These are phyloP conservation scores for Thielaviopsis musarum DNA, from an alignment of 2,329 filamentous ascomycete species.

Conservation along the genomic window DNA sequence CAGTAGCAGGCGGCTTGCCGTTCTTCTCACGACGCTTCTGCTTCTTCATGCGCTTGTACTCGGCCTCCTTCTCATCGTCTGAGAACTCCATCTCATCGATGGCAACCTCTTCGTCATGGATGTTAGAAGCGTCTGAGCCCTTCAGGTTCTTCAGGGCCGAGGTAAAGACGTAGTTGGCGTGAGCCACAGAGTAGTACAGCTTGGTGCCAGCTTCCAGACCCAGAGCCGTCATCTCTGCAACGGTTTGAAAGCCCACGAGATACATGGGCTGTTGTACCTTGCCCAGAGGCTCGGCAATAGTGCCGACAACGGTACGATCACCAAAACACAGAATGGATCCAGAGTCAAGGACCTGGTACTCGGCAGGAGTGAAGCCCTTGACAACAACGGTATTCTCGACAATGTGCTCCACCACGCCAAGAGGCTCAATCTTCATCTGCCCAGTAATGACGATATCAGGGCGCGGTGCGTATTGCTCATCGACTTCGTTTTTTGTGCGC, in stretches of 20 bases:
- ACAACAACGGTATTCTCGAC: constrained; percentile 68
- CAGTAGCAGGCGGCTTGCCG: constrained; percentile 15
- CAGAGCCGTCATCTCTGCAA: constrained; percentile 48
- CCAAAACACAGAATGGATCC: constrained; percentile 70
- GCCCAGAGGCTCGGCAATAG: constrained; percentile 71
- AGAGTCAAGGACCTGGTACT: constrained; percentile 69
- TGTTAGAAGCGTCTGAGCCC: constrained; percentile 84
- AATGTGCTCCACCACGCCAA: constrained; percentile 60
- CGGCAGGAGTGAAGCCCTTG: constrained; percentile 60
- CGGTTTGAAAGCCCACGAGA: constrained; percentile 56
- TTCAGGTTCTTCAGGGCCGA: constrained; percentile 63
- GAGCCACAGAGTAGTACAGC: constrained; percentile 60
- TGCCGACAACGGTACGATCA: constrained; percentile 61
- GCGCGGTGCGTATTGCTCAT: constrained; percentile 47
- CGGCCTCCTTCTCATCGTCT: constrained; percentile 85
- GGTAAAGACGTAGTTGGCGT: constrained; percentile 76
- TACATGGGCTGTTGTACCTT: constrained; percentile 77
- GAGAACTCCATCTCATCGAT: constrained; percentile 89
- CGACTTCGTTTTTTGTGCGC: constrained; percentile 67
- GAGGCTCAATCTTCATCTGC: constrained; percentile 57
- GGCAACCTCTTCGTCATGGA: constrained; percentile 79
- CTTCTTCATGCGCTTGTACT: constrained; percentile 55
- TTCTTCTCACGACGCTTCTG: constrained; percentile 39
- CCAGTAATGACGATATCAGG: constrained; percentile 64
- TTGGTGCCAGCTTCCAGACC: constrained; percentile 52